Evolutionary conservation across 2,329 filamentous ascomycete species (phyloP), one percentile per base, ranked within the genome.

Genomic region (Penicillium janthinellum): DNA sequence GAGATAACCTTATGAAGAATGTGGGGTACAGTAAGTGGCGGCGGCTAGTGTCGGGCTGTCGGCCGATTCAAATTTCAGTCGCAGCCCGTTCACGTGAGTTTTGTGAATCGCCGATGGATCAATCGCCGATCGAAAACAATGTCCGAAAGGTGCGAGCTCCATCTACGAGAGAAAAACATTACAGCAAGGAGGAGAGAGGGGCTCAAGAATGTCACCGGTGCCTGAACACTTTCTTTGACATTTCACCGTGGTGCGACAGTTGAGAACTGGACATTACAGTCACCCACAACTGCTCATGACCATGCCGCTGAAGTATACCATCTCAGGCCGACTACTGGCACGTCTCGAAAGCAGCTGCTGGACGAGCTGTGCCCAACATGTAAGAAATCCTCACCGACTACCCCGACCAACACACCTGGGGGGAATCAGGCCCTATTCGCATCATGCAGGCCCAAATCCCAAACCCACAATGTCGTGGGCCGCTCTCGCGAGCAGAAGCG

Each of bases 401-500:
- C 14, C 49, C 14, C 35, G 20, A 41, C 35, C 49, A 38, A 28
- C 5, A 4, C 10, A 20, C 34, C 49, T 52, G 4, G 8, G 34
- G 15, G 20, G 22, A 3, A n/a, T n/a, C 1, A 52, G 35, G 17
- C 8, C 5, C 20, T 39, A 25, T 52, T 38, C 35, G 6, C 37
- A 37, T 39, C 49, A 41, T 6, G 35, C 35, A 7, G 12, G 20
- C 31, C 10, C 14, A 4, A 52, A 39, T 38, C 14, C 31, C 10
- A 52, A 52, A 8, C 17, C 49, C 49, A 52, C 12, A 3, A 25
- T 15, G 22, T 38, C 35, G 20, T 52, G 49, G 49, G 49, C 49
- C 12, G 15, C 37, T 15, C 49, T 52, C 22, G 49, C 49, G 5
- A 52, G 49, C 35, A 52, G 49, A 38, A 52, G 49, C 28, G 49